phyloP scores from a whole-genome alignment of 306 rosid species.

The Notholithocarpus densiflorus region DNA sequence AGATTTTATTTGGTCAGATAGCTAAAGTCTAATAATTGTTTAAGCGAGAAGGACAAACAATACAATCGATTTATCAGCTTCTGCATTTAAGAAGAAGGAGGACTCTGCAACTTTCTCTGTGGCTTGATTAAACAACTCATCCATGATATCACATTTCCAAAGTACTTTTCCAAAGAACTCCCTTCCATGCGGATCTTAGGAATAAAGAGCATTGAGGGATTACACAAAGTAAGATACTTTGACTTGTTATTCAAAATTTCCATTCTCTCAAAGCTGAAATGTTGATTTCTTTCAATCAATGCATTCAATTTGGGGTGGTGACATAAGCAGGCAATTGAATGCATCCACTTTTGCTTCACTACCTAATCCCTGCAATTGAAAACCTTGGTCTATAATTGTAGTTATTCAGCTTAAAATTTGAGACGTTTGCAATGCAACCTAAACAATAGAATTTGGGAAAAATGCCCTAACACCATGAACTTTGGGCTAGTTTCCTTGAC shows the following conservation, averaged over 20 bases:
- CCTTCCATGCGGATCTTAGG: conserved; percentile 21
- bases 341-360: conserved; percentile 31
- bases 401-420: too few relatives aligned
- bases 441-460: too few relatives aligned
- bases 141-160: conserved; percentile 24
- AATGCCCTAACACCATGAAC: too few relatives aligned
- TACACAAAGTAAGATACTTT: neutral
- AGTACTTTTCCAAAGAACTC: conserved; percentile 19
- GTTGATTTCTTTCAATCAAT: conserved; percentile 19
- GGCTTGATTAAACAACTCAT: conserved; percentile 13
- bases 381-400: neutral
- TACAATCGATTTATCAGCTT: neutral
- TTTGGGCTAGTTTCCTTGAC: too few relatives aligned
- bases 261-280: conserved; percentile 22
- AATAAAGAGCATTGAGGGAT: neutral
- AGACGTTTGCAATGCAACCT: too few relatives aligned
- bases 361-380: conserved; percentile 11
- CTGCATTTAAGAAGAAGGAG: conserved; percentile 1
- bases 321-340: conserved; percentile 29
- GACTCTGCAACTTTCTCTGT: conserved; percentile 3
- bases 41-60: conserved; percentile 29
- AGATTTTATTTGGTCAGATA: too few relatives aligned
- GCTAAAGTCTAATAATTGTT: neutral
- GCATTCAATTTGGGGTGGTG: conserved; percentile 11
- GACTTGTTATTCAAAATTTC: neutral